Evolutionary conservation across 2,329 filamentous ascomycete species (phyloP).

Genomic region (Fusarium sp.): DNA sequence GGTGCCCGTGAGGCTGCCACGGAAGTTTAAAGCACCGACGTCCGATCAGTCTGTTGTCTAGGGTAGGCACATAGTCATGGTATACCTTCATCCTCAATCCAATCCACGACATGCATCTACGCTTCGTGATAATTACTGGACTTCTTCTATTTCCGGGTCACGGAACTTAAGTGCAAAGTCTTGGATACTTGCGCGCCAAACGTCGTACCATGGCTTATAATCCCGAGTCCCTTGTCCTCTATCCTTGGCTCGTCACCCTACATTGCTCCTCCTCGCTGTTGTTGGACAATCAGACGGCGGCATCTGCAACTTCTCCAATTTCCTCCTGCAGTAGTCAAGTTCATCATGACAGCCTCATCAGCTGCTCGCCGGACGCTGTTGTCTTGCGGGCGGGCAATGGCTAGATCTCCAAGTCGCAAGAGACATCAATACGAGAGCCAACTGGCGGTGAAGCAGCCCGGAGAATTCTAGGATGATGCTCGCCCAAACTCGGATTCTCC

Average conservation of each 20-base stretch:
- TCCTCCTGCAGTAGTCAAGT: slow-evolving; percentile 45
- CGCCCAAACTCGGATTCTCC: slow-evolving; percentile 26
- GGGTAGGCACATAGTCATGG: slow-evolving; percentile 17
- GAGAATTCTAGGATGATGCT: slow-evolving; percentile 32
- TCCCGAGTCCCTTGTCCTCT: slow-evolving; percentile 9
- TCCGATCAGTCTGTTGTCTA: slow-evolving; percentile 24
- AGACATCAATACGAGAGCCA: slow-evolving; percentile 29
- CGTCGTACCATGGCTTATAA: not conserved
- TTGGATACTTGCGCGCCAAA: slow-evolving; percentile 15
- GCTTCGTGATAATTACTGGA: not conserved
- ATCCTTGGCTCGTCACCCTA: slow-evolving; percentile 15
- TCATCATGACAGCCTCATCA: slow-evolving; percentile 34
- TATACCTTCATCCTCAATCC: too few relatives aligned
- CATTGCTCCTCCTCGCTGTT: slow-evolving; percentile 3
- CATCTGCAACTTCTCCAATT: slow-evolving; percentile 21
- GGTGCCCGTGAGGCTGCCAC: slow-evolving; percentile 32
- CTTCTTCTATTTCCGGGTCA: slow-evolving; percentile 4
- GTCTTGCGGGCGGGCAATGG: slow-evolving; percentile 29
- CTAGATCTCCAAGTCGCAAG: slow-evolving; percentile 26
- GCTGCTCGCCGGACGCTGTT: slow-evolving; percentile 24
- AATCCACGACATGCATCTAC: not conserved
- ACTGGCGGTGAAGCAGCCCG: slow-evolving; percentile 46
- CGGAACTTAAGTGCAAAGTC: slow-evolving; percentile 10
- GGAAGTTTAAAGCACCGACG: slow-evolving; percentile 36
- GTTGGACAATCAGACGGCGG: slow-evolving; percentile 8